Evolutionary conservation across 805 yeast species (phyloP), one percentile per base, ranked within the genome.

Genomic region (Candida methanosorbosa): DNA sequence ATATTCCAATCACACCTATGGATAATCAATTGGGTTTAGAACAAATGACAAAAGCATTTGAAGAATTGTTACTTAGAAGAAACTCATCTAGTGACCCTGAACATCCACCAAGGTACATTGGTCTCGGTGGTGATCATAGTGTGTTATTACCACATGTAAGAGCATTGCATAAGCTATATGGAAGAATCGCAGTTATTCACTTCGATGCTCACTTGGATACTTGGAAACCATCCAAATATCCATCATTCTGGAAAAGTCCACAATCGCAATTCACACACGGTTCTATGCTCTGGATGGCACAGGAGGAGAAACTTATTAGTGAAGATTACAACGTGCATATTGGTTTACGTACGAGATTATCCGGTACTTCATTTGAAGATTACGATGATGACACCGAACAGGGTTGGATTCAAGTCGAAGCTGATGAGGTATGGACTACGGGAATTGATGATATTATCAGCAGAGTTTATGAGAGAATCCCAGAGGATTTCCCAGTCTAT

Each of bases 121-220:
- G 84, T 0, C 62, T 84, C 19, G 94, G 94, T 9, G 94, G 94
- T 29, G 94, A 84, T 51, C 94, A 84, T 55, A 76, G 87, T 2
- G 72, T 84, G 22, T 66, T 81, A 28, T 63, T 83, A 34, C 87
- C 90, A 2, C 84, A 80, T 41, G 56, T 82, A 39, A 65, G 94
- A 44, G 79, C 84, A 0, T 63, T 81, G 37, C 53, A 71, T 39
- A 61, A 71, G 34, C 48, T 70, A 16, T 72, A 83, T 48, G 92
- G 90, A 2, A 75, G 75, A 15, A 57, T 84, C 33, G 75, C 84
- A 17, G 76, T 84, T 25, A 72, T 84, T 37, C 94, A 84, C 56
- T 81, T 84, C 45, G 94, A 84, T 51, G 90, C 92, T 12, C 94
- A 83, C 58, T 66, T 83, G 44, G 94, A 84, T 54, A 83, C 94